Base-by-base conservation (phyloP, 2,329 filamentous ascomycete genomes). In the Sporothrix mexicana region DNA sequence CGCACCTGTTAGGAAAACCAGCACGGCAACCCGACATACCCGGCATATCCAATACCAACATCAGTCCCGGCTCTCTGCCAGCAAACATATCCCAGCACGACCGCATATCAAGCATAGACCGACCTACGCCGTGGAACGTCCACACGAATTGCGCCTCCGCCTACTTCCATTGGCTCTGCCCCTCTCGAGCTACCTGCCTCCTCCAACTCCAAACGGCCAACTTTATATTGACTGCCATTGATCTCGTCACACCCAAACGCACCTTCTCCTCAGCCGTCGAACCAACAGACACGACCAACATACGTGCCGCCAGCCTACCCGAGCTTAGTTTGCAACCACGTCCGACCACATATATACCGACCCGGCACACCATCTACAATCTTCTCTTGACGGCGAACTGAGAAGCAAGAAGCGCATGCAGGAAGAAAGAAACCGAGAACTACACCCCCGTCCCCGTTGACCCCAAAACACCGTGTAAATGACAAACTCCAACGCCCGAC, bases 401-500 rank as follows among this genome's bases (percentile, higher is more conserved):
- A 55, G 57, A 61, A 36, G 30, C 30, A 7, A 36, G 30, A 36
- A 36, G 30, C 30, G 30, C 30, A 36, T 36, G 30, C 30, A 36
- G 30, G 59, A 43, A n/a, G 30, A 30, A 61, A 10, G 30, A 43
- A 45, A 12, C 30, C 30, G 30, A 36, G 51, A 55, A 12, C 20
- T 6, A 17, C 20, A 3, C 13, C 5, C 9, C 51, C 51, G 13
- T 23, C 8, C n/a, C 47, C 9, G 12, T 20, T 12, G 61, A 53
- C 43, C 15, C 71, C 17, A 12, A 23, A 12, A 9, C 30, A 78
- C 78, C 77, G 79, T 80, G 77, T 78, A 77, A 76, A 85, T 85
- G 83, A 82, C 81, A 78, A 80, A 80, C 76, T 81, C 81, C 73
- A 80, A 78, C 74, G 78, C 82, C 73, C 82, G 84, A 76, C 81